Percentiles rank a stretch among this genome's conserved stretches.
Conservation (phyloP, 345 rosid species). For the Streptanthus diversifolius region DNA sequence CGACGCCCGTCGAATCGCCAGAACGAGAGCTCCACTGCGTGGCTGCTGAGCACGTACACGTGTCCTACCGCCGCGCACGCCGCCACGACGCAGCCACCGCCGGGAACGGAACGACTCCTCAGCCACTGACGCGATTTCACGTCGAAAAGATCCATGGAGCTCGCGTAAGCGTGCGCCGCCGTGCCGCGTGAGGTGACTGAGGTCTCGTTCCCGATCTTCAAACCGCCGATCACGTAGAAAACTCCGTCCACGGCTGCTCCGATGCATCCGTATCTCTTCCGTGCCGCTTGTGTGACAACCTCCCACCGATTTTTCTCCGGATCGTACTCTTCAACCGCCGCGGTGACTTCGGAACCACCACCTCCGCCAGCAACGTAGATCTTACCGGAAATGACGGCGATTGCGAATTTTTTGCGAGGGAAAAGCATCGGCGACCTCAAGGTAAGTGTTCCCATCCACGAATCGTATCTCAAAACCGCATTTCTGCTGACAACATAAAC, state of each 20-base stretch:
- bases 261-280: constrained; percentile 74
- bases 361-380: constrained; percentile 84
- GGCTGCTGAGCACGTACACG: constrained; percentile 66
- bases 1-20: constrained; percentile 67
- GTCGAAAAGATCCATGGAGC: constrained; percentile 87
- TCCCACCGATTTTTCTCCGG: constrained; percentile 62
- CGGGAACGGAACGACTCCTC: constrained; percentile 72
- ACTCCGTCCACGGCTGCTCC: constrained; percentile 78
- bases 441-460: constrained; percentile 51
- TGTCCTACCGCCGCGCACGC: constrained; percentile 67
- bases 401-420: constrained; percentile 71
- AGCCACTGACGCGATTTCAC: constrained; percentile 66
- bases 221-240: constrained; percentile 82
- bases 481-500: constrained; percentile 53
- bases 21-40: constrained; percentile 87
- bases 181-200: constrained; percentile 41
- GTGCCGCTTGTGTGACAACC: constrained; percentile 52
- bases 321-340: constrained; percentile 82
- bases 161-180: constrained; percentile 62
- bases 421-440: constrained; percentile 50
- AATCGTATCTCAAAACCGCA: constrained; percentile 53
- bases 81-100: constrained; percentile 90
- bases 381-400: constrained; percentile 53
- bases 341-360: constrained; percentile 41
- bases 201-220: constrained; percentile 52